Percentiles rank a stretch among this genome's conserved stretches.
phyloP scores from a whole-genome alignment of 106 monocot genomes.

The Amphibolis antarctica region DNA sequence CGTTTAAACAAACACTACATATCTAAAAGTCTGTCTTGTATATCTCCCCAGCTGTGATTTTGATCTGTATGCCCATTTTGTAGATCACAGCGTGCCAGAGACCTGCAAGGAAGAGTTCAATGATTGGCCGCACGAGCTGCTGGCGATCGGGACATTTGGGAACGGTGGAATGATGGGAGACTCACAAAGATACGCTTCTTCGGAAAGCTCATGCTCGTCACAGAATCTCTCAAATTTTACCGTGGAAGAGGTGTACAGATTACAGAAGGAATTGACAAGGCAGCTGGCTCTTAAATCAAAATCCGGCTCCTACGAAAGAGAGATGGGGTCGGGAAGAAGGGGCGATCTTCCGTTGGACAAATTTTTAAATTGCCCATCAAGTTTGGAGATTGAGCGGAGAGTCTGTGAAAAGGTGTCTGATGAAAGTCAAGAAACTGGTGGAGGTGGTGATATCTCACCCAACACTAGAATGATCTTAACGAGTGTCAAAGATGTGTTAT shows the following conservation, averaged over 20 bases:
- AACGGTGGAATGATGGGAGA: slow-evolving; percentile 25
- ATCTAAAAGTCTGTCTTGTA: not conserved
- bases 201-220: not conserved
- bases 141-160: slow-evolving; percentile 60
- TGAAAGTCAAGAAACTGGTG: slow-evolving; percentile 11
- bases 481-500: slow-evolving; percentile 29
- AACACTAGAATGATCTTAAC: slow-evolving; percentile 27
- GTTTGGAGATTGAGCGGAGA: slow-evolving; percentile 18
- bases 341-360: slow-evolving; percentile 1
- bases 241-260: slow-evolving; percentile 35
- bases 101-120: slow-evolving; percentile 6
- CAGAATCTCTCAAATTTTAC: slow-evolving; percentile 28
- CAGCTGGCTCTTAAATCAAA: slow-evolving; percentile 1
- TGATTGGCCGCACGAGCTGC: slow-evolving; percentile 55
- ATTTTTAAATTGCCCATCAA: not conserved
- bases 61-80: not conserved
- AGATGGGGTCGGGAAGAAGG: not conserved
- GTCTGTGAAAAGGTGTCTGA: not conserved
- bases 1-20: not conserved
- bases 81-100: slow-evolving; percentile 1
- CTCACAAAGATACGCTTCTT: not conserved
- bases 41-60: not conserved
- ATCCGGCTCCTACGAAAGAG: slow-evolving; percentile 5
- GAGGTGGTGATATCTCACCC: slow-evolving; percentile 28
- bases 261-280: slow-evolving; percentile 10